Conservation (phyloP, 2,329 filamentous ascomycete genomes). For the Xylaria sp. region DNA sequence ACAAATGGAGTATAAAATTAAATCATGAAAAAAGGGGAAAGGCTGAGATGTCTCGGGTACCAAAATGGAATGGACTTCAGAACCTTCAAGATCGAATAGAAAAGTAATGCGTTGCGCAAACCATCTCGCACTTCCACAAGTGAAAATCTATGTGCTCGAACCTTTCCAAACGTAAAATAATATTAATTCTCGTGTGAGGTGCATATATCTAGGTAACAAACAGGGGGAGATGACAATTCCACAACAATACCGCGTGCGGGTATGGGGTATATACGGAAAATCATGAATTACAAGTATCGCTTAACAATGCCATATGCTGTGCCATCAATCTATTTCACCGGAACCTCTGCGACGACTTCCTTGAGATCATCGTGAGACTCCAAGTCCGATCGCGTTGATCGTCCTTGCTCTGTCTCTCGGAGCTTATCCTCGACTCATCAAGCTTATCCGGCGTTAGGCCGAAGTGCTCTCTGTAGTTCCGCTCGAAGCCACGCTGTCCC, state of each 20-base stretch:
- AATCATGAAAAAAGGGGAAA: neutral
- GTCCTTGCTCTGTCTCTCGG: slow-evolving; percentile 21
- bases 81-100: no score
- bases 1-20: slow-evolving; percentile 6
- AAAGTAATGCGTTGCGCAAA: neutral
- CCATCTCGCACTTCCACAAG: neutral
- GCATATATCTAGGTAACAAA: slow-evolving; percentile 5
- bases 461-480: slow-evolving; percentile 41
- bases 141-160: neutral
- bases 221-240: neutral
- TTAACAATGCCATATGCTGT: neutral
- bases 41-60: neutral
- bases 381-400: slow-evolving; percentile 15
- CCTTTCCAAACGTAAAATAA: neutral
- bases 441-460: slow-evolving; percentile 17
- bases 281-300: slow-evolving; percentile 1
- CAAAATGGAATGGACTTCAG: neutral
- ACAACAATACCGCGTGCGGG: slow-evolving; percentile 1
- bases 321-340: neutral
- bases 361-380: slow-evolving; percentile 25
- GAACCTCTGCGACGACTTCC: slow-evolving; percentile 32
- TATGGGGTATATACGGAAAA: slow-evolving; percentile 15
- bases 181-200: slow-evolving; percentile 9
- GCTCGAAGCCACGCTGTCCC: slow-evolving; percentile 44
- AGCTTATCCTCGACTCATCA: slow-evolving; percentile 6